Conservation (phyloP, 2,329 filamentous ascomycete genomes). For the Pyricularia pennisetigena region DNA sequence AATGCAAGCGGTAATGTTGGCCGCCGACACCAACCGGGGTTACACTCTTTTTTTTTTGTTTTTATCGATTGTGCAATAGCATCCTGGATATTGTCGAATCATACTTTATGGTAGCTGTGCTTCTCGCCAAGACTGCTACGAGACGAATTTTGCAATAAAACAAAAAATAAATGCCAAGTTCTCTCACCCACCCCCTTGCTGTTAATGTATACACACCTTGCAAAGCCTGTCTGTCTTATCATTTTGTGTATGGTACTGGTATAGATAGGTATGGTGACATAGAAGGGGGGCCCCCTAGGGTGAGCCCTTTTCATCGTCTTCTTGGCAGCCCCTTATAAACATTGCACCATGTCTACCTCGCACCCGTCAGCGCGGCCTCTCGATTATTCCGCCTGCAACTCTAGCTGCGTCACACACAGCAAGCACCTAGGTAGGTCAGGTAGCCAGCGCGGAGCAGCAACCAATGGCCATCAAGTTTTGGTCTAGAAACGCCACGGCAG, state of each 20-base stretch:
- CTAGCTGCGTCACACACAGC: background rate
- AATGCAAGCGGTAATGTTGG: background rate
- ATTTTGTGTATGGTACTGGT: background rate
- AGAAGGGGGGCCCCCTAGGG: background rate
- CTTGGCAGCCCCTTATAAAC: background rate
- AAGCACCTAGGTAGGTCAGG: too few species aligned
- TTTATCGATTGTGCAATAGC: background rate
- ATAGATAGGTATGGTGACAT: background rate
- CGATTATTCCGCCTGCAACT: background rate
- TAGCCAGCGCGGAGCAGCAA: background rate
- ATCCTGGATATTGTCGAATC: background rate
- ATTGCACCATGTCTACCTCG: background rate
- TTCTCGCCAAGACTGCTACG: background rate
- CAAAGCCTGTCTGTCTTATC: background rate
- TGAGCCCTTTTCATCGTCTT: background rate
- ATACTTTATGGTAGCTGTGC: background rate
- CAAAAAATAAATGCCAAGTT: background rate
- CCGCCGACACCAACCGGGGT: background rate
- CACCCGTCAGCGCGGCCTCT: background rate
- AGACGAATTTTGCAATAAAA: background rate
- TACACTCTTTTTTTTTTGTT: too few species aligned
- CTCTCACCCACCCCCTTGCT: background rate
- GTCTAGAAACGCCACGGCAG: conserved; percentile 7
- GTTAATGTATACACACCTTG: background rate
- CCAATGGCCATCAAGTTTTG: conserved; percentile 15